Evolutionary conservation across 129 eudicot species (phyloP).

Genomic region (Escallonia rubra): DNA sequence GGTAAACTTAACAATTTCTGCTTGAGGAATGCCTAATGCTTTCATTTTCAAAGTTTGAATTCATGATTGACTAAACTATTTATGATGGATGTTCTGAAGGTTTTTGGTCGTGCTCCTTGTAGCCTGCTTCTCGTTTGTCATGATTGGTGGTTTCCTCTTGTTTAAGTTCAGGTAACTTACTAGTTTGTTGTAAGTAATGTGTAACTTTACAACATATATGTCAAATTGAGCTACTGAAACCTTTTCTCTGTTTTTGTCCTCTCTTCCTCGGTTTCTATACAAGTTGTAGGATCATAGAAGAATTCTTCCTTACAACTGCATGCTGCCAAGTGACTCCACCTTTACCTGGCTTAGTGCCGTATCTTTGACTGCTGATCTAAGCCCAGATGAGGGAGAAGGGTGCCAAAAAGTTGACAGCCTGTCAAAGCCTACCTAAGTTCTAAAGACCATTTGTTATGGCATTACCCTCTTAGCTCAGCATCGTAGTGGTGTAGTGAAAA

Average conservation of each 20-base stretch:
- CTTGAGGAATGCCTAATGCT: slow-evolving; percentile 1
- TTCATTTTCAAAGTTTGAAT: slow-evolving; percentile 3
- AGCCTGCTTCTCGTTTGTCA: slow-evolving; percentile 80
- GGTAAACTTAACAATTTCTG: background rate
- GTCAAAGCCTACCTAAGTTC: no score
- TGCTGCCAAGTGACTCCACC: no score
- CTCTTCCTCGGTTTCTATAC: background rate
- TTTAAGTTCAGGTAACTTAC: slow-evolving; percentile 68
- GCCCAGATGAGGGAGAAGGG: no score
- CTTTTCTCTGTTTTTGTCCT: background rate
- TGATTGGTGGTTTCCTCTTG: slow-evolving; percentile 93
- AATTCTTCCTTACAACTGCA: no score
- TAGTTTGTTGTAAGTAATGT: background rate
- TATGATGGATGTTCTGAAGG: slow-evolving; percentile 43
- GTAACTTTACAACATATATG: no score
- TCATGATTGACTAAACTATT: slow-evolving; percentile 10
- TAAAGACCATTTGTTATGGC: no score
- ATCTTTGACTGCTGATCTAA: no score
- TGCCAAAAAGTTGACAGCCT: no score
- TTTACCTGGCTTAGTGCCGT: no score
- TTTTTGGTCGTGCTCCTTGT: slow-evolving; percentile 69
- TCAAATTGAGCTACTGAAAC: background rate
- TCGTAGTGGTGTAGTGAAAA: no score
- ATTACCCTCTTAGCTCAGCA: no score
- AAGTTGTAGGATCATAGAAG: background rate